A percentile compares a stretch with the other conserved stretches of the same genome.
phyloP scores from a whole-genome alignment of 495 filamentous ascomycete species.

The Daldinia caldariorum region DNA sequence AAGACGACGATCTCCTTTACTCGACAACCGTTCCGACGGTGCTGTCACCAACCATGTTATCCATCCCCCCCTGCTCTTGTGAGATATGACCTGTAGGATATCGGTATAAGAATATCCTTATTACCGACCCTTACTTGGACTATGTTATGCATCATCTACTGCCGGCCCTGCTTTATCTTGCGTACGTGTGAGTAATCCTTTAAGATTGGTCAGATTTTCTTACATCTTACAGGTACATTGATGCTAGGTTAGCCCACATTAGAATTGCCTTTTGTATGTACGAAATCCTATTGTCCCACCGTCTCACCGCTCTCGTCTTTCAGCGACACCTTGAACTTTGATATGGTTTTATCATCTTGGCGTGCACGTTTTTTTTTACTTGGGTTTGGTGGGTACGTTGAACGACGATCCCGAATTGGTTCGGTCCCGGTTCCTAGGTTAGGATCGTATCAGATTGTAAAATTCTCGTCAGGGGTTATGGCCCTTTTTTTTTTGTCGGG shows the following conservation, averaged over 20 bases:
- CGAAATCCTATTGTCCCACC: constrained; percentile 1
- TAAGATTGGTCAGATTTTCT: background rate
- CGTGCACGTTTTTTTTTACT: constrained; percentile 19
- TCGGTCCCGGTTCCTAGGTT: constrained; percentile 17
- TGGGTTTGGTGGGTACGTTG: constrained; percentile 15
- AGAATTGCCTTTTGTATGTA: background rate
- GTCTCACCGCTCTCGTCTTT: constrained; percentile 7
- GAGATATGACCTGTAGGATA: constrained; percentile 41
- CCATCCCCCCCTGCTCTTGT: constrained; percentile 21
- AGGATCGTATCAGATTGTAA: constrained; percentile 18
- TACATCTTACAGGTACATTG: background rate
- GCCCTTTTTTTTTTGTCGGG: constrained; percentile 27
- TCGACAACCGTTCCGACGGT: constrained; percentile 10
- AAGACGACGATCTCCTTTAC: constrained; percentile 7
- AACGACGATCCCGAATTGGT: constrained; percentile 27
- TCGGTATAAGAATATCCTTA: constrained; percentile 24
- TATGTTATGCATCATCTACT: constrained; percentile 33
- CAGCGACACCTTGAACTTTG: background rate
- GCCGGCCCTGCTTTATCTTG: constrained; percentile 32
- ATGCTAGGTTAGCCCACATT: background rate
- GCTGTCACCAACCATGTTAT: constrained; percentile 20
- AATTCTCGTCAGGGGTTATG: constrained; percentile 2
- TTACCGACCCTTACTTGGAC: constrained; percentile 11
- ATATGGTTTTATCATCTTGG: constrained; percentile 32
- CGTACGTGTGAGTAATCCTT: constrained; percentile 5